These are phyloP conservation scores for Beta corolliflora DNA, from an alignment of 179 eudicot species.

Conservation along the genomic window DNA sequence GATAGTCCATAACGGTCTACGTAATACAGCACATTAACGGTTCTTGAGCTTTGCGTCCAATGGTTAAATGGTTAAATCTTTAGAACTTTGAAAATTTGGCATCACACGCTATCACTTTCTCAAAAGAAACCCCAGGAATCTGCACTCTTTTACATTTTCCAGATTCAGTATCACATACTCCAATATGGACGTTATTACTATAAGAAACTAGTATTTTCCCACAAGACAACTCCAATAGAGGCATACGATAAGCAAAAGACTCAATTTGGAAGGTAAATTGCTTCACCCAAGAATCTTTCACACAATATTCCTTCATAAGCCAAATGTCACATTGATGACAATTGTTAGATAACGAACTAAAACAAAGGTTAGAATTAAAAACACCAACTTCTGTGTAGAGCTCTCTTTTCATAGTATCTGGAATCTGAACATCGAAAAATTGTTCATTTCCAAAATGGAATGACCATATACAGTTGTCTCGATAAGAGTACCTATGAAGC, in stretches of 20 bases:
- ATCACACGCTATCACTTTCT: neutral
- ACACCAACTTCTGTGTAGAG: neutral
- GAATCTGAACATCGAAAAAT: neutral
- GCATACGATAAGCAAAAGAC: neutral
- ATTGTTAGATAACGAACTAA: neutral
- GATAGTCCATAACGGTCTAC: neutral
- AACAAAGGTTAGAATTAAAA: neutral
- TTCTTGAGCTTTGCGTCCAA: neutral
- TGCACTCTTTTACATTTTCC: neutral
- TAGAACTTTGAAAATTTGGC: neutral
- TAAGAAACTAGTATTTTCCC: neutral
- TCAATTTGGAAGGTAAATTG: neutral
- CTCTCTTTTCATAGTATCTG: neutral
- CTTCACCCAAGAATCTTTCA: constrained; percentile 25
- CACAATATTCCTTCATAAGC: constrained; percentile 20
- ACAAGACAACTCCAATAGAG: neutral
- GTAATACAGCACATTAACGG: neutral
- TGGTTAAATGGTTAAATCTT: neutral
- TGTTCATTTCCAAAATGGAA: constrained; percentile 7
- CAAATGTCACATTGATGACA: constrained; percentile 13
- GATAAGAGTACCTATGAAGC: constrained; percentile 16
- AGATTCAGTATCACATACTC: constrained; percentile 7
- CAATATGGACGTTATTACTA: neutral
- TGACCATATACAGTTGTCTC: constrained; percentile 11
- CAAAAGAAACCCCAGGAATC: neutral